These are phyloP conservation scores for Fraxinus pennsylvanica DNA, from an alignment of 257 asterid genomes.

Conservation along the genomic window DNA sequence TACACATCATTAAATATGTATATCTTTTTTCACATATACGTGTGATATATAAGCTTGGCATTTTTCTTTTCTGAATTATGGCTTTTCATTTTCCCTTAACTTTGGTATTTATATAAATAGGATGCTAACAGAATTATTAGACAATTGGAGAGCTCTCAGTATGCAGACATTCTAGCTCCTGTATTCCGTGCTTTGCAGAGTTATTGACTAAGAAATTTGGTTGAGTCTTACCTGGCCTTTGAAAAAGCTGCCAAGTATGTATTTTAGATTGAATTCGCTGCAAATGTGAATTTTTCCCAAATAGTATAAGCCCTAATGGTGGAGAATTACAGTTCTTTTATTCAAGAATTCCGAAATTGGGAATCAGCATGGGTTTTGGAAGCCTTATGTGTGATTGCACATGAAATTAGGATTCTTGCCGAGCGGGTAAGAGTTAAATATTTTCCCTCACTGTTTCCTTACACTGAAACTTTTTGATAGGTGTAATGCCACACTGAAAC, in stretches of 20 bases:
- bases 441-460: background rate
- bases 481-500: background rate
- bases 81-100: constrained; percentile 11
- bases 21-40: background rate
- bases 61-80: constrained; percentile 5
- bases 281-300: constrained; percentile 14
- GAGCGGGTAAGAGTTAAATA: constrained; percentile 64
- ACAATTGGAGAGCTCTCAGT: constrained; percentile 77
- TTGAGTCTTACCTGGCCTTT: constrained; percentile 74
- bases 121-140: constrained; percentile 76
- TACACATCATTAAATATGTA: background rate
- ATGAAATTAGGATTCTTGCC: constrained; percentile 89
- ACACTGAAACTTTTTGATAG: too few relatives aligned
- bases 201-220: constrained; percentile 64
- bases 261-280: constrained; percentile 6
- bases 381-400: constrained; percentile 73
- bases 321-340: constrained; percentile 73
- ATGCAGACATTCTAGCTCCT: constrained; percentile 71
- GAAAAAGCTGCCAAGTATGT: constrained; percentile 92
- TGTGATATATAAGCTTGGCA: background rate
- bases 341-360: constrained; percentile 98
- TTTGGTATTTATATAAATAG: constrained; percentile 44
- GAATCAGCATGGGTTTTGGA: constrained; percentile 98
- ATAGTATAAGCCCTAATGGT: constrained; percentile 40
- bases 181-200: constrained; percentile 82